Base-by-base conservation (phyloP, 768 basidiomycete genomes). In the Tricholoma flavovirens region DNA sequence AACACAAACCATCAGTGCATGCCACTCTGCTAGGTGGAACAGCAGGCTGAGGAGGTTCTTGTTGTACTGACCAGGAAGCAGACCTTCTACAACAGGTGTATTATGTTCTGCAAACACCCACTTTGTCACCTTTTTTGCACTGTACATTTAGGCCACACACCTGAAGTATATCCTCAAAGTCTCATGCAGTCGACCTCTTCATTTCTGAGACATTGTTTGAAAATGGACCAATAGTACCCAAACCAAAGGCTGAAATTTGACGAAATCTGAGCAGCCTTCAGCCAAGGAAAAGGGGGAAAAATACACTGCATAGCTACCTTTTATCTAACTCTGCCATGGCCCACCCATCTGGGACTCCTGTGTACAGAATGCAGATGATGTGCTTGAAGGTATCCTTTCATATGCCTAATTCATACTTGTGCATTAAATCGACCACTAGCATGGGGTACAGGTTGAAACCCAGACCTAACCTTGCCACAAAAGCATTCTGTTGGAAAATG, bases 81-180 rank as follows among this genome's bases (percentile, higher is more conserved):
- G 64, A 5, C 67, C 64, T 8, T 74, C 68, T 15, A 77, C 66
- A 0, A 56, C 61, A 0, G 74, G n/a, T n/a, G 73, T 0, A 77
- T 72, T 5, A 62, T 55, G 56, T 70, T 70, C 68, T 71, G 24
- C 14, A 15, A 17, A 19, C 9, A 10, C 35, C 9, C 3, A 35
- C 9, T 4, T 35, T 15, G 9, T 35, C 12, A 15, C 14, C 9
- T 3, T 40, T 40, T 3, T 40, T n/a, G 17, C 3, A 5, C 17
- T n/a, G 17, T 11, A 40, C 17, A n/a, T n/a, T n/a, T 40, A 7
- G 4, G 42, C 6, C 22, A 17, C 5, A n/a, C 21, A 64, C 64
- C 67, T 71, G 55, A 2, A 62, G 46, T 0, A 63, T 26, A 14
- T 75, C 71, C 45, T 74, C 69, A 29, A 66, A 74, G 40, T 75